Conservation (phyloP, 257 asterid species). For the Craterostigma plantagineum region DNA sequence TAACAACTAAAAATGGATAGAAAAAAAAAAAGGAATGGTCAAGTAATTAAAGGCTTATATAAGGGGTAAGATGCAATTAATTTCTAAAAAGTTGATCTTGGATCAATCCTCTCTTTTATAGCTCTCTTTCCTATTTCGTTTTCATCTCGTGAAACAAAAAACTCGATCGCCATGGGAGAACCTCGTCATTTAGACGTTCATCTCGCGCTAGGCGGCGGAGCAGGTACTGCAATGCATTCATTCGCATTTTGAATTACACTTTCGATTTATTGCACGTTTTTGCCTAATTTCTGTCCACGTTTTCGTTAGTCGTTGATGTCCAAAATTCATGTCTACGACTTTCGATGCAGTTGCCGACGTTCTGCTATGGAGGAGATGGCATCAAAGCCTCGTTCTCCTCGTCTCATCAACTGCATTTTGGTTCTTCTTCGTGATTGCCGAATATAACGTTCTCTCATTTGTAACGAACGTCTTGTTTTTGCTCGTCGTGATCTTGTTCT, state of each 20-base stretch:
- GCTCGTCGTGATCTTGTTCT: constrained; percentile 60
- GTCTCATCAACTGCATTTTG: constrained; percentile 58
- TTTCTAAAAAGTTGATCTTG: too few relatives aligned
- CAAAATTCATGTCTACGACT: too few relatives aligned
- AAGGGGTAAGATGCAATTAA: too few relatives aligned
- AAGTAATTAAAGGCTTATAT: too few relatives aligned
- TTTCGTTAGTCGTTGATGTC: constrained; percentile 6
- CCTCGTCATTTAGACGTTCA: constrained; percentile 28
- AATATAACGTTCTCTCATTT: constrained; percentile 63
- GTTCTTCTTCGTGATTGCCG: constrained; percentile 76
- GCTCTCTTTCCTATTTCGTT: too few relatives aligned
- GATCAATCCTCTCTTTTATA: too few relatives aligned
- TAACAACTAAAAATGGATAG: too few relatives aligned
- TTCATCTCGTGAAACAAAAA: too few relatives aligned
- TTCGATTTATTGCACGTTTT: constrained; percentile 7
- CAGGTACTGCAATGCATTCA: constrained; percentile 25
- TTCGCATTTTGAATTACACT: constrained; percentile 10
- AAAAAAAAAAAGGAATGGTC: too few relatives aligned
- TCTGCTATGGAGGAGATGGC: constrained; percentile 61
- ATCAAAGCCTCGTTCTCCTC: constrained; percentile 30
- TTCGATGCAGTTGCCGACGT: constrained; percentile 69
- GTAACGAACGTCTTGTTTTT: constrained; percentile 57
- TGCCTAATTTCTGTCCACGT: neutral
- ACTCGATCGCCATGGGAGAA: constrained; percentile 37
- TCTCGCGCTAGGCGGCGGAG: constrained; percentile 56